Base-by-base conservation (phyloP, 2,329 filamentous ascomycete species). In the Elsinoe arachidis region DNA sequence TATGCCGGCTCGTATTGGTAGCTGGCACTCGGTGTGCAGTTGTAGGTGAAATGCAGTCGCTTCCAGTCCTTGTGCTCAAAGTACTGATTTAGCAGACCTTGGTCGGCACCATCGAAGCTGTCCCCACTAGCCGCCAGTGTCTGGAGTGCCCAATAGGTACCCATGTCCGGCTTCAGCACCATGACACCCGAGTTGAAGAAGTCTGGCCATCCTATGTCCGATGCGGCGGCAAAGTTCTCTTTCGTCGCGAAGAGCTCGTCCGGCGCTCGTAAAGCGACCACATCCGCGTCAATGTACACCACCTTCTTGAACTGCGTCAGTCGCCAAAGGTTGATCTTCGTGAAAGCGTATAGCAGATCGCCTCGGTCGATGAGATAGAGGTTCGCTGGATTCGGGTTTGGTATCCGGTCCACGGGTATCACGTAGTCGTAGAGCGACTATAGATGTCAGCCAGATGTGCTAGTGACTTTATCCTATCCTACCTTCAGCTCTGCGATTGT, bases 1-100 rank as follows among this genome's bases (percentile, higher is more conserved):
- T 95, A 99, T 55, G 93, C 93, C 11, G 93, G 93, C 57, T 96
- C 80, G 73, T 97, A 99, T 74, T 99, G 93, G 75, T 99, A 99
- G 70, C 96, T 90, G 21, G 87, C 91, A 61, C 89, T 96, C 1
- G 93, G 93, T 0, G 93, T 99, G 72, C 93, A 93, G 71, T 99
- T 99, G 78, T 97, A 99, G 53, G 85, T 86, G 73, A 99, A 99
- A 73, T 88, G 91, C 67, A 99, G 74, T 63, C 91, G 85, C 72
- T 96, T 85, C 81, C 86, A 96, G 60, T 81, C 70, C 51, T 70
- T 82, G 69, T 86, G 78, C 73, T 86, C 81, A 74, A 93, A 99
- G 73, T 97, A 87, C 80, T 95, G 91, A 71, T 99, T 99, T 64
- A 99, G 75, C 54, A 99, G 77, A 57, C 93, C 93, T 73, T 99